Evolutionary conservation across 2,329 filamentous ascomycete species (phyloP), one percentile per base, ranked within the genome.

Genomic region (Helotiales sp.): DNA sequence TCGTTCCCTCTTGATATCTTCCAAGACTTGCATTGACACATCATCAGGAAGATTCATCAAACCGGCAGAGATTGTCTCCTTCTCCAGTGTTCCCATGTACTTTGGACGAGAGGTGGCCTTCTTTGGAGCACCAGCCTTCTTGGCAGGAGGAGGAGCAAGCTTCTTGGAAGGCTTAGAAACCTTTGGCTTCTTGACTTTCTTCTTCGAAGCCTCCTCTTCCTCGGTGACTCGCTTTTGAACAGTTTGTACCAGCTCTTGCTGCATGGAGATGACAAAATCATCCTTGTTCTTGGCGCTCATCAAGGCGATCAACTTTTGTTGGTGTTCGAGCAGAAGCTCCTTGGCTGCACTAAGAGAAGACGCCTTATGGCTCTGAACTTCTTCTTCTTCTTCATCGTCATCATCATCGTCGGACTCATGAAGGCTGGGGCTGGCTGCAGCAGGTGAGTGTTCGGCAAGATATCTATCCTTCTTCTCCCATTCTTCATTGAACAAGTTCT

Each of bases 1-100:
- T 82, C 92, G 79, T 72, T 97, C 95, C 71, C 88, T 88, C 78
- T 96, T 93, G 76, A 99, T 98, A 69, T 98, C 94, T 67, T 91
- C 88, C 34, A 97, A 92, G 0, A 95, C 93, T 72, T 89, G 88
- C 59, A 90, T 86, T 75, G 97, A 91, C 72, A 93, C 89, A n/a
- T 85, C 83, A 59, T 91, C 90, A 20, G 93, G 89, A 65, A 98
- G 87, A 69, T 90, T 89, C 74, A 90, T 91, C 70, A 97, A 96
- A 15, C 92, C 91, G 66, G 91, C 90, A 1, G 93, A 95, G 66
- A 99, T 96, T 71, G 94, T 88, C 66, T 96, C 93, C 83, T 98
- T 98, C 80, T 99, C 93, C 3, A 90, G 87, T 7, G 88, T 90
- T 52, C 93, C 88, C 75, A 92, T 87, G 63, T 86, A 85, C n/a